phyloP scores from a whole-genome alignment of 2,329 filamentous ascomycete species.

The Trichoderma cornu-damae region DNA sequence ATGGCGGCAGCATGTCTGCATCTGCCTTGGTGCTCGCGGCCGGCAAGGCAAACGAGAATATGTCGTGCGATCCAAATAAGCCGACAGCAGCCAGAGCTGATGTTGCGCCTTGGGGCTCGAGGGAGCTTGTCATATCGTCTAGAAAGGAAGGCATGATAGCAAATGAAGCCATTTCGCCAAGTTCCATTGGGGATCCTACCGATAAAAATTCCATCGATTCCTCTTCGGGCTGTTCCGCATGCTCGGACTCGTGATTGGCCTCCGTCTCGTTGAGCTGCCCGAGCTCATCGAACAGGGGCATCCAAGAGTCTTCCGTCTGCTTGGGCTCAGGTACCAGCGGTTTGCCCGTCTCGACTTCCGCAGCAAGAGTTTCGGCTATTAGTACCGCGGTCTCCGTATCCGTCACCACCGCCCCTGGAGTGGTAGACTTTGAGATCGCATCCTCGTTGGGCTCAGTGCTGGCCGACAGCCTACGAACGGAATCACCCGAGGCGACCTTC shows the following conservation, averaged over 20 bases:
- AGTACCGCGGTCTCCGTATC: not conserved
- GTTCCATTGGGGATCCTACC: conserved; percentile 1
- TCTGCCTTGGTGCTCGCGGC: not conserved
- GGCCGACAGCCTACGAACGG: not conserved
- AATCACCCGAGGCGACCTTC: not conserved
- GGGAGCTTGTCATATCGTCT: not conserved
- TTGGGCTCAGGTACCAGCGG: not conserved
- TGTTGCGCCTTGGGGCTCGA: not conserved
- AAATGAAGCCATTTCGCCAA: not conserved
- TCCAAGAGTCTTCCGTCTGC: not conserved
- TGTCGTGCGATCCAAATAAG: not conserved
- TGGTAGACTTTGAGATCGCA: not conserved
- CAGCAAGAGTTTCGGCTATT: not conserved
- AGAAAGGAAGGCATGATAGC: not conserved
- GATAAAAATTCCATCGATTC: not conserved
- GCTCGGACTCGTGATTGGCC: not conserved
- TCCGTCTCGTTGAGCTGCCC: not conserved
- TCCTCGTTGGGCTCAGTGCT: not conserved
- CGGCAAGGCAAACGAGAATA: not conserved
- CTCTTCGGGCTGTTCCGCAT: not conserved
- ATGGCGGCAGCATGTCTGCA: too few species aligned
- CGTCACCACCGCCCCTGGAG: not conserved
- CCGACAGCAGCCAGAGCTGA: not conserved
- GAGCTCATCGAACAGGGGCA: not conserved
- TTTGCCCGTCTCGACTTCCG: not conserved